A percentile compares a stretch with the other conserved stretches of the same genome.
Evolutionary conservation across 2,329 filamentous ascomycete genomes (phyloP).

Genomic region (Paecilomyces dactylethromorphus): DNA sequence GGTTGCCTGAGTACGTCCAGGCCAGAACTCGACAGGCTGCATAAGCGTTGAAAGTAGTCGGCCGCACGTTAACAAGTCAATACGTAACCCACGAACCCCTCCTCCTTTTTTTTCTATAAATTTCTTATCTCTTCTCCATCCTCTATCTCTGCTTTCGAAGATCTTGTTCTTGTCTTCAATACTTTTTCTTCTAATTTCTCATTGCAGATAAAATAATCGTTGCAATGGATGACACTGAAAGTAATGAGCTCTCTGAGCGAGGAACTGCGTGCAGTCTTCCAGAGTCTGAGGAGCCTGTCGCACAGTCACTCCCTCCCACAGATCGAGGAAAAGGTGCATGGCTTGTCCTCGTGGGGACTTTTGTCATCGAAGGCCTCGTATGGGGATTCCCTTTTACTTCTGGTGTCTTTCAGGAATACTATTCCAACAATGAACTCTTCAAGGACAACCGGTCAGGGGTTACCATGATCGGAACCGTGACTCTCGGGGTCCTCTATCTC

Average conservation of each 20-base stretch:
- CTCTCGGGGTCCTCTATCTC: not conserved
- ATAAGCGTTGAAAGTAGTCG: not conserved
- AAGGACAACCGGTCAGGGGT: not conserved
- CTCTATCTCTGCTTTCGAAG: not conserved
- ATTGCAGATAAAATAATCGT: not conserved
- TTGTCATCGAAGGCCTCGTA: conserved; percentile 45
- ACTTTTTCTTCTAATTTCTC: not conserved
- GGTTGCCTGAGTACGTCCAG: not conserved
- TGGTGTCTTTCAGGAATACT: not conserved
- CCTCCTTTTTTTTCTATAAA: not conserved
- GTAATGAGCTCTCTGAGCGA: not conserved
- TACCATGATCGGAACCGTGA: not conserved
- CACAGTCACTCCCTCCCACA: conserved; percentile 14
- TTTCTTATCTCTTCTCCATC: not conserved
- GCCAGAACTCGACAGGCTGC: not conserved
- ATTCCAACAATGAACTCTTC: not conserved
- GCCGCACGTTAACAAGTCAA: not conserved
- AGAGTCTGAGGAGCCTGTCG: not conserved
- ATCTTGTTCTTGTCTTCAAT: not conserved
- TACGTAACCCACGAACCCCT: not conserved
- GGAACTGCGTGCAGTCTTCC: not conserved
- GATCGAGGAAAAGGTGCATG: conserved; percentile 31
- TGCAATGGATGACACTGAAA: not conserved
- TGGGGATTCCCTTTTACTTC: conserved; percentile 31
- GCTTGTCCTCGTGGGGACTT: conserved; percentile 41